These are phyloP conservation scores for Populus hybrid DNA, from an alignment of 441 rosid genomes.

Conservation along the genomic window DNA sequence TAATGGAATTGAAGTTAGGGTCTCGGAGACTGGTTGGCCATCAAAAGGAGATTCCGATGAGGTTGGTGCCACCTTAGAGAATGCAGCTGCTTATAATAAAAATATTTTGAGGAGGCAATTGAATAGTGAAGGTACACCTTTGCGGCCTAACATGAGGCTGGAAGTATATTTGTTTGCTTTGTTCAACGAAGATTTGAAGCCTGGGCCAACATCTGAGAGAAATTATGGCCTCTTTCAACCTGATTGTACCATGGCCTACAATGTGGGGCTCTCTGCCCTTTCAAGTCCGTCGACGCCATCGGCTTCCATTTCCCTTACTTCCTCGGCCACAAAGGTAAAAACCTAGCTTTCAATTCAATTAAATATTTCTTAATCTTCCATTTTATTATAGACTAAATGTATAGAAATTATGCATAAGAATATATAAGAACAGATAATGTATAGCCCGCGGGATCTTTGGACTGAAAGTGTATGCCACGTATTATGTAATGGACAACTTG, in stretches of 20 bases:
- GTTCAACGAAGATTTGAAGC: slow-evolving; percentile 75
- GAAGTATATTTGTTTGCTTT: slow-evolving; percentile 73
- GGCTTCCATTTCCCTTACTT: slow-evolving; percentile 66
- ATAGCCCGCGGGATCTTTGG: background rate
- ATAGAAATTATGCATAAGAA: background rate
- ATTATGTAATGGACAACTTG: slow-evolving; percentile 10
- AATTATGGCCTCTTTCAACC: slow-evolving; percentile 59
- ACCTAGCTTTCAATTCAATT: slow-evolving; percentile 18
- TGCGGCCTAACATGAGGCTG: slow-evolving; percentile 47
- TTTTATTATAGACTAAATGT: background rate
- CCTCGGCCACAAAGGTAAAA: slow-evolving; percentile 78
- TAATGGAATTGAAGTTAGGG: slow-evolving; percentile 43
- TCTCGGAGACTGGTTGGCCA: slow-evolving; percentile 93
- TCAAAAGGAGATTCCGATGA: slow-evolving; percentile 67
- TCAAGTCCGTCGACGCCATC: slow-evolving; percentile 47
- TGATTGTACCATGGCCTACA: slow-evolving; percentile 71
- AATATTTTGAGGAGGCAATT: slow-evolving; percentile 51
- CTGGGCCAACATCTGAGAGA: slow-evolving; percentile 51
- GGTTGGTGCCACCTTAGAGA: slow-evolving; percentile 59
- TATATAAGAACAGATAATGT: background rate
- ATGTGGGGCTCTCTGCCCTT: slow-evolving; percentile 69
- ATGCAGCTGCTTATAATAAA: slow-evolving; percentile 59
- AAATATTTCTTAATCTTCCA: background rate
- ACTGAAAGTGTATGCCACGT: background rate
- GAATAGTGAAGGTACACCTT: slow-evolving; percentile 59